A percentile compares a stretch with the other conserved stretches of the same genome.
These are phyloP conservation scores for Apiotrichum domesticum DNA, from an alignment of 1,284 basidiomycete species.

Conservation along the genomic window DNA sequence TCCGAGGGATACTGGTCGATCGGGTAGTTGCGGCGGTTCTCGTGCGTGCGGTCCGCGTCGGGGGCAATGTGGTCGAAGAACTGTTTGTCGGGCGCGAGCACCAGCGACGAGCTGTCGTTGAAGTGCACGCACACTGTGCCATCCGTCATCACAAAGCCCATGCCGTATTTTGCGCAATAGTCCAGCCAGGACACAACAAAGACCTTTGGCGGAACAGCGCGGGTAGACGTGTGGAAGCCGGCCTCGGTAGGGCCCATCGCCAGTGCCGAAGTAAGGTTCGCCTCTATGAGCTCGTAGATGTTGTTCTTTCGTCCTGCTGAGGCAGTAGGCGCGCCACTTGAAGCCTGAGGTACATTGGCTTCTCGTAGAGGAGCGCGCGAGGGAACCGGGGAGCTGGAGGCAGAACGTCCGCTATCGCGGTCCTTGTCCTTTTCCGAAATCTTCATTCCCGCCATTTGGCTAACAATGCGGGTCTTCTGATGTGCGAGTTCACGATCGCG, in stretches of 20 bases:
- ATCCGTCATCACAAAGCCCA: conserved; percentile 94
- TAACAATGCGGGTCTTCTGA: conserved; percentile 81
- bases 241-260: background rate
- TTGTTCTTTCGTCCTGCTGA: background rate
- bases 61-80: conserved; percentile 74
- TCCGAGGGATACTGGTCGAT: conserved; percentile 49
- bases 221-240: background rate
- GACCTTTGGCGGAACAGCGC: conserved; percentile 57
- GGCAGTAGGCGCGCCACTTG: background rate
- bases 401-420: background rate
- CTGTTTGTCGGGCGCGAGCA: conserved; percentile 77
- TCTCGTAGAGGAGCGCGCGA: conserved; percentile 2
- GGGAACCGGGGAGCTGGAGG: background rate
- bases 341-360: conserved; percentile 1
- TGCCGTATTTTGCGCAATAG: conserved; percentile 97
- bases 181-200: conserved; percentile 98
- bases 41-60: conserved; percentile 24
- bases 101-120: conserved; percentile 84
- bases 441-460: conserved; percentile 63
- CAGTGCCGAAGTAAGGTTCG: conserved; percentile 55
- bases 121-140: conserved; percentile 92
- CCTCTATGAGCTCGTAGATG: conserved; percentile 44
- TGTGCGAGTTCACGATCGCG: conserved; percentile 55
- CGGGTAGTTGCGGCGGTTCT: conserved; percentile 38
- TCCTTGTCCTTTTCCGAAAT: conserved; percentile 8